These are phyloP conservation scores for Kodamaea arcana DNA, from an alignment of 1,139 yeast genomes.

Conservation along the genomic window DNA sequence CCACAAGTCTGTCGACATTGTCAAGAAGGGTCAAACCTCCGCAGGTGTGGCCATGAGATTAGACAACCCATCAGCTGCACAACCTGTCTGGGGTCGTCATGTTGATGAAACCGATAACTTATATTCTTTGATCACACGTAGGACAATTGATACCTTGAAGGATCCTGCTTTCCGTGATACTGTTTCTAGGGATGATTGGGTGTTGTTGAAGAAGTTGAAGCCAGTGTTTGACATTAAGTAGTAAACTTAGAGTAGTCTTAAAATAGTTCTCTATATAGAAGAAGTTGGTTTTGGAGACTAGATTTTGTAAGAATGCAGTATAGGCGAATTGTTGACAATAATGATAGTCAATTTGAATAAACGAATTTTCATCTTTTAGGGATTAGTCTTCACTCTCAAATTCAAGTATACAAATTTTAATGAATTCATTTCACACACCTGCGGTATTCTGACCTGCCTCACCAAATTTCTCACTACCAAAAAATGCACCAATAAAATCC, in stretches of 20 bases:
- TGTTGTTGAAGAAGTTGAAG: slow-evolving; percentile 82
- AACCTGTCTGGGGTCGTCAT: slow-evolving; percentile 99
- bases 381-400: too few relatives aligned
- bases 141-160: slow-evolving; percentile 92
- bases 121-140: slow-evolving; percentile 84
- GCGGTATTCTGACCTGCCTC: too few relatives aligned
- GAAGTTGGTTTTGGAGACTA: too few relatives aligned
- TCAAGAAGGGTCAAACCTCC: slow-evolving; percentile 90
- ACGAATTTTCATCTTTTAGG: too few relatives aligned
- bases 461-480: too few relatives aligned
- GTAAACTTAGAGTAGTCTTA: too few relatives aligned
- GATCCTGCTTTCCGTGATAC: slow-evolving; percentile 96
- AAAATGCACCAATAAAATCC: slow-evolving; percentile 10
- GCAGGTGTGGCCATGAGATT: slow-evolving; percentile 99
- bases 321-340: too few relatives aligned
- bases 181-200: slow-evolving; percentile 94
- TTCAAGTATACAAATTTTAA: neutral
- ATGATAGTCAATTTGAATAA: too few relatives aligned
- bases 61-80: slow-evolving; percentile 86
- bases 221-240: slow-evolving; percentile 77
- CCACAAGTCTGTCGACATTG: slow-evolving; percentile 75
- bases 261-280: too few relatives aligned
- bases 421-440: neutral
- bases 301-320: too few relatives aligned
- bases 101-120: slow-evolving; percentile 88